Evolutionary conservation across 139 green algal species (phyloP).

Genomic region (Penium margaritaceum): DNA sequence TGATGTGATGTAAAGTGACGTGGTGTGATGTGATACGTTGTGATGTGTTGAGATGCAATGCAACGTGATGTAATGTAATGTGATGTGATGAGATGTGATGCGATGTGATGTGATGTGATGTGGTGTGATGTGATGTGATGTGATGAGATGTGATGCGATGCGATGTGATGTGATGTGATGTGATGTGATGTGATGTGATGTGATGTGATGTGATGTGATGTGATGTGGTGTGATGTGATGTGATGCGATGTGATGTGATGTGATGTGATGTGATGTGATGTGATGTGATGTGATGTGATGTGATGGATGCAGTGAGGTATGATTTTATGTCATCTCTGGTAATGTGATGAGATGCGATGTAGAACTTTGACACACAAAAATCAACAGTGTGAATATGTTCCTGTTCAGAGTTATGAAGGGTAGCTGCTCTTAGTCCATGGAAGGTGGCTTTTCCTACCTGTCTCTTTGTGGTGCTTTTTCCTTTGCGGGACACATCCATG

Average conservation of each 20-base stretch:
- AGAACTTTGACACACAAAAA: too few relatives aligned
- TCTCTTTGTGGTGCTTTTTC: too few relatives aligned
- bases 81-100: not conserved
- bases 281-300: slow-evolving; percentile 1
- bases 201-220: not conserved
- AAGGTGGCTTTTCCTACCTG: too few relatives aligned
- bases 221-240: not conserved
- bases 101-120: not conserved
- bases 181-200: slow-evolving; percentile 1
- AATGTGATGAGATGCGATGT: not conserved
- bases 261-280: not conserved
- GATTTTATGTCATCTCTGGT: not conserved
- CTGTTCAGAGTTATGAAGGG: too few relatives aligned
- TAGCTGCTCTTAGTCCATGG: too few relatives aligned
- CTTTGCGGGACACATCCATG: too few relatives aligned
- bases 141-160: not conserved
- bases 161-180: not conserved
- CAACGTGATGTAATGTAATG: not conserved
- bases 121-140: not conserved
- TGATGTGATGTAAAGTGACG: not conserved
- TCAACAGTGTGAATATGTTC: too few relatives aligned
- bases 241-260: not conserved
- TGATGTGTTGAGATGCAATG: not conserved
- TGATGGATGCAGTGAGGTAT: not conserved
- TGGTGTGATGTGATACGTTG: not conserved